A percentile compares a stretch with the other conserved stretches of the same genome.
phyloP scores from a whole-genome alignment of 345 rosid genomes.

The Corchorus capsularis region DNA sequence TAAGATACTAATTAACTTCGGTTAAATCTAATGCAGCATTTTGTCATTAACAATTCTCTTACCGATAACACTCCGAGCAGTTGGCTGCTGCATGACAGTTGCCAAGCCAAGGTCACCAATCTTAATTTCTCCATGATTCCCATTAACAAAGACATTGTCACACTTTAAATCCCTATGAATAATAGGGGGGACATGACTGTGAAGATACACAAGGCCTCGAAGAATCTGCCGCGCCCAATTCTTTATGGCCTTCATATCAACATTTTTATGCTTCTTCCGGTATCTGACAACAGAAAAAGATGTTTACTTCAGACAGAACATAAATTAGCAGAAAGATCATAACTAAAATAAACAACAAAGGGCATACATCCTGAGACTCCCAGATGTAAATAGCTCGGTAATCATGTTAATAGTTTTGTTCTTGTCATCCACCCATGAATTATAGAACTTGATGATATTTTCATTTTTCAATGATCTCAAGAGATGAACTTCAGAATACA shows the following conservation, averaged over 20 bases:
- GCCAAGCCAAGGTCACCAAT: slow-evolving; percentile 81
- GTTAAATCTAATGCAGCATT: background rate
- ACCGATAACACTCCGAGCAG: slow-evolving; percentile 71
- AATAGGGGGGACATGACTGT: slow-evolving; percentile 54
- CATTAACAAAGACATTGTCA: slow-evolving; percentile 68
- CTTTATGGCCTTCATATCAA: slow-evolving; percentile 60
- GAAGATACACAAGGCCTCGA: slow-evolving; percentile 56
- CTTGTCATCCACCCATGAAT: slow-evolving; percentile 80
- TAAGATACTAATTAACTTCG: background rate
- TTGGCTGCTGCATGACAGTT: slow-evolving; percentile 60
- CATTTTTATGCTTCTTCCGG: slow-evolving; percentile 57
- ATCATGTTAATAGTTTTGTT: slow-evolving; percentile 81
- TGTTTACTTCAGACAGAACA: slow-evolving; percentile 9
- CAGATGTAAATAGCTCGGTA: slow-evolving; percentile 83
- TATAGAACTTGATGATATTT: slow-evolving; percentile 58
- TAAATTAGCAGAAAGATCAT: background rate
- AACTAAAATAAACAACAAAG: background rate
- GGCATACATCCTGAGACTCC: slow-evolving; percentile 72
- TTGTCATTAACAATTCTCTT: slow-evolving; percentile 8
- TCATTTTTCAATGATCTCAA: slow-evolving; percentile 72
- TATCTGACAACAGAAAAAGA: slow-evolving; percentile 34
- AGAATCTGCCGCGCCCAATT: slow-evolving; percentile 70
- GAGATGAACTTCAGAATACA: slow-evolving; percentile 80
- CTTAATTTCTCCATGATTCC: slow-evolving; percentile 66
- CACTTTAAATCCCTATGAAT: slow-evolving; percentile 71